Evolutionary conservation across 208 protist genomes (phyloP).

Genomic region (Tritrichomonas foetus): DNA sequence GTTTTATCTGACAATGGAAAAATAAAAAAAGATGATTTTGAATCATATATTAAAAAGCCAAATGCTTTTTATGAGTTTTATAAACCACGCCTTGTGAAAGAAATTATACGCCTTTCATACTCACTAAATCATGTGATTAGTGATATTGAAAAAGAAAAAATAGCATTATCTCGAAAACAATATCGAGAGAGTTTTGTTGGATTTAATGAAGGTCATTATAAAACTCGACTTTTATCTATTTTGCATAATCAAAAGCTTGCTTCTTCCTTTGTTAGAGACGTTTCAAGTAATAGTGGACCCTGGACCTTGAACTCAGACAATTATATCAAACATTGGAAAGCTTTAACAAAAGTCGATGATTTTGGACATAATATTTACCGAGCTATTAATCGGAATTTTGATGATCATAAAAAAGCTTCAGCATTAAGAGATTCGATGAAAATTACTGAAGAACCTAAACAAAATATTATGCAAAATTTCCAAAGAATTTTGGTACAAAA

Average conservation of each 20-base stretch:
- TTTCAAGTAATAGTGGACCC: neutral
- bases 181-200: no score
- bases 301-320: neutral
- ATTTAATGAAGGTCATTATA: neutral
- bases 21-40: no score
- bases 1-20: no score
- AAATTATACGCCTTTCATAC: no score
- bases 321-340: neutral
- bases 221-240: neutral
- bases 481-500: neutral
- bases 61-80: no score
- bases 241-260: neutral
- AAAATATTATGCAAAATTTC: neutral
- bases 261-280: neutral
- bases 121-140: no score
- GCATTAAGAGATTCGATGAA: neutral
- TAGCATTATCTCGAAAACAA: no score
- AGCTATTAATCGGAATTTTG: neutral
- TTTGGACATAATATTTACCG: neutral
- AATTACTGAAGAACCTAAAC: neutral
- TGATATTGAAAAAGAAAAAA: no score
- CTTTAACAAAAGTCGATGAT: neutral
- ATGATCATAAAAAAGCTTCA: conserved; percentile 36
- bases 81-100: no score
- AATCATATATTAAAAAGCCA: no score